Conservation (phyloP, 2,329 filamentous ascomycete genomes). For the Diaporthe aspalathi region DNA sequence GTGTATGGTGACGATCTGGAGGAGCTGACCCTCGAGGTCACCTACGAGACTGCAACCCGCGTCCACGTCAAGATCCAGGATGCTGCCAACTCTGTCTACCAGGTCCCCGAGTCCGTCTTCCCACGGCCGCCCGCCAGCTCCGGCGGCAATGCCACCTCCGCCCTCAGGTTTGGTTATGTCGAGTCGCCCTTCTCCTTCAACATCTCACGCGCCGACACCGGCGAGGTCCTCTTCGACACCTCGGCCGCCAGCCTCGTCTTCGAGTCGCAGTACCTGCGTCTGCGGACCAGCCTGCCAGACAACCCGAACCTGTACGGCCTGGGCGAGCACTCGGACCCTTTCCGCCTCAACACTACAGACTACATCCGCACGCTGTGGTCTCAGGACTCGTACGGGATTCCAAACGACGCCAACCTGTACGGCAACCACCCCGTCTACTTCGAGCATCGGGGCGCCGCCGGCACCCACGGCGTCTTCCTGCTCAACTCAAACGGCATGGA, state of each 20-base stretch:
- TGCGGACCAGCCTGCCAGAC: slow-evolving; percentile 76
- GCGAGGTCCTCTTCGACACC: slow-evolving; percentile 76
- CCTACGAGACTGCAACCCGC: slow-evolving; percentile 76
- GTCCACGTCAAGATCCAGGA: slow-evolving; percentile 82
- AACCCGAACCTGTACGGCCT: slow-evolving; percentile 81
- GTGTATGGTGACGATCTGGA: slow-evolving; percentile 76
- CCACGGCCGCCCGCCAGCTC: slow-evolving; percentile 61
- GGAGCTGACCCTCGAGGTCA: slow-evolving; percentile 70
- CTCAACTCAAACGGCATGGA: slow-evolving; percentile 83
- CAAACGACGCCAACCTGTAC: slow-evolving; percentile 74
- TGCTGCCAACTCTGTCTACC: slow-evolving; percentile 75
- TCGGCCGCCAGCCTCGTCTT: slow-evolving; percentile 76
- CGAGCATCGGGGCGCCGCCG: slow-evolving; percentile 69
- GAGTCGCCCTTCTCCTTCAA: slow-evolving; percentile 55
- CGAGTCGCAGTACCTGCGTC: slow-evolving; percentile 80
- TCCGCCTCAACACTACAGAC: slow-evolving; percentile 74
- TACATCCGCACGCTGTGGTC: slow-evolving; percentile 79
- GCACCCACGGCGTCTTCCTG: slow-evolving; percentile 75
- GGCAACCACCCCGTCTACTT: slow-evolving; percentile 81
- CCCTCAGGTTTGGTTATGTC: slow-evolving; percentile 50
- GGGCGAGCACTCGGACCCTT: slow-evolving; percentile 80
- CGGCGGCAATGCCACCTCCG: slow-evolving; percentile 41
- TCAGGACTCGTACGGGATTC: slow-evolving; percentile 72
- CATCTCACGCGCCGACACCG: slow-evolving; percentile 51
- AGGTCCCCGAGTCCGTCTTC: slow-evolving; percentile 77